phyloP scores from a whole-genome alignment of 352 stramenopile genomes.

The Lagenidium sp. region DNA sequence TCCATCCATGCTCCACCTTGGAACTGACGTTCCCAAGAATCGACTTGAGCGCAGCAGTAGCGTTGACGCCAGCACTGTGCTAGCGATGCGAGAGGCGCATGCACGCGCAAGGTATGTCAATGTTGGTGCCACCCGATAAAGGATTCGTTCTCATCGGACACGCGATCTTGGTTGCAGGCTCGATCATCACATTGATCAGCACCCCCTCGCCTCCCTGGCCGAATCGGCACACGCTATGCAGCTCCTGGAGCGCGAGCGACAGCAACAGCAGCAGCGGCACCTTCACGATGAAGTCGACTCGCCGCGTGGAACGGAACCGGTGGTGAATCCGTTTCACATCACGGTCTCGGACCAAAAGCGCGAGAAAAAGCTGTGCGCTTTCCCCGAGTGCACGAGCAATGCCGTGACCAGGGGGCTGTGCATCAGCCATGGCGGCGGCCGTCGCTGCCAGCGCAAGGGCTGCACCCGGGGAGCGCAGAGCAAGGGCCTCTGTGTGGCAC shows the following conservation, averaged over 20 bases:
- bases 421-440: conserved; percentile 71
- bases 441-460: conserved; percentile 72
- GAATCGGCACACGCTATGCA: conserved; percentile 54
- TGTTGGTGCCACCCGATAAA: no score
- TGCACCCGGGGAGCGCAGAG: conserved; percentile 76
- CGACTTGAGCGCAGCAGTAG: conserved; percentile 56
- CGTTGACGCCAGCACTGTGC: conserved; percentile 28
- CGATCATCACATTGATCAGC: conserved; percentile 5
- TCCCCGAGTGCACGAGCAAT: conserved; percentile 64
- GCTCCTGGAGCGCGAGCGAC: no score
- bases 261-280: no score
- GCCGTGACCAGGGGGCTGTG: conserved; percentile 74
- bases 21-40: conserved; percentile 18
- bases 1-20: conserved; percentile 9
- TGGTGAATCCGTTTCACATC: conserved; percentile 5
- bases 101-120: no score
- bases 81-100: conserved; percentile 16
- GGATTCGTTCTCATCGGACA: background rate
- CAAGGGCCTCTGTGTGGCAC: conserved; percentile 76
- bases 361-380: conserved; percentile 74
- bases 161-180: conserved; percentile 2
- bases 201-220: conserved; percentile 37
- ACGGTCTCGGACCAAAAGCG: conserved; percentile 19
- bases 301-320: no score
- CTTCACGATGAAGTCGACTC: conserved; percentile 10